These are phyloP conservation scores for Mucor indicus DNA, from an alignment of 371 early-diverging fungal species.

Conservation along the genomic window DNA sequence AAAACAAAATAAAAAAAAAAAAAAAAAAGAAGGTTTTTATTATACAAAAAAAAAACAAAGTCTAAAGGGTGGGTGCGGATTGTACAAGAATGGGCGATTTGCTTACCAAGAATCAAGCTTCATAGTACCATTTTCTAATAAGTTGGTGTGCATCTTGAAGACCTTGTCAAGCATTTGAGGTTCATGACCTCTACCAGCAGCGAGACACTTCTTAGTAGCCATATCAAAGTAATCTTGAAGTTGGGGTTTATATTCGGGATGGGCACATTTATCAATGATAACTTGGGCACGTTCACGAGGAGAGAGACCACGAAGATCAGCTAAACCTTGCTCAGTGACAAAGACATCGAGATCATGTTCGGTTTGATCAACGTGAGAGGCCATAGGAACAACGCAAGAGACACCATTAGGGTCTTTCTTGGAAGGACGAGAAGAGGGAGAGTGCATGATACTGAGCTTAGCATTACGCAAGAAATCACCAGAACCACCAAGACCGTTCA, in stretches of 20 bases:
- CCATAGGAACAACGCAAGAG: slow-evolving; percentile 51
- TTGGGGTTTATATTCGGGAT: slow-evolving; percentile 50
- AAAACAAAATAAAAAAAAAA: too few species aligned
- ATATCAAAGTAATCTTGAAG: slow-evolving; percentile 51
- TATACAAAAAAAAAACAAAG: too few species aligned
- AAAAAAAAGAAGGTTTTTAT: too few species aligned
- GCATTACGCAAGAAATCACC: slow-evolving; percentile 52
- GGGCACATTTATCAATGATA: slow-evolving; percentile 52
- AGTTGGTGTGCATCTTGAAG: slow-evolving; percentile 55
- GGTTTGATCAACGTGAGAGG: slow-evolving; percentile 51
- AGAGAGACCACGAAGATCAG: slow-evolving; percentile 51
- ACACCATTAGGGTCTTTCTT: slow-evolving; percentile 49
- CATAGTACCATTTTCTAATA: slow-evolving; percentile 55
- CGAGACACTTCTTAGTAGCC: slow-evolving; percentile 50
- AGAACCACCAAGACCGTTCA: slow-evolving; percentile 55
- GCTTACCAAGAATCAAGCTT: slow-evolving; percentile 54
- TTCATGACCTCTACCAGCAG: slow-evolving; percentile 49
- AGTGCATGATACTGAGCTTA: slow-evolving; percentile 52
- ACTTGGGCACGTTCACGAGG: slow-evolving; percentile 53
- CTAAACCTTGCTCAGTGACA: slow-evolving; percentile 56
- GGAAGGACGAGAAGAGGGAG: slow-evolving; percentile 50
- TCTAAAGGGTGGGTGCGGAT: too few species aligned
- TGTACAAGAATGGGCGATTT: too few species aligned
- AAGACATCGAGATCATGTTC: slow-evolving; percentile 54
- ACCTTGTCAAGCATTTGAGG: slow-evolving; percentile 57